Evolutionary conservation across 768 basidiomycete species (phyloP), one percentile per base, ranked within the genome.

Genomic region (Podaxis sp.): DNA sequence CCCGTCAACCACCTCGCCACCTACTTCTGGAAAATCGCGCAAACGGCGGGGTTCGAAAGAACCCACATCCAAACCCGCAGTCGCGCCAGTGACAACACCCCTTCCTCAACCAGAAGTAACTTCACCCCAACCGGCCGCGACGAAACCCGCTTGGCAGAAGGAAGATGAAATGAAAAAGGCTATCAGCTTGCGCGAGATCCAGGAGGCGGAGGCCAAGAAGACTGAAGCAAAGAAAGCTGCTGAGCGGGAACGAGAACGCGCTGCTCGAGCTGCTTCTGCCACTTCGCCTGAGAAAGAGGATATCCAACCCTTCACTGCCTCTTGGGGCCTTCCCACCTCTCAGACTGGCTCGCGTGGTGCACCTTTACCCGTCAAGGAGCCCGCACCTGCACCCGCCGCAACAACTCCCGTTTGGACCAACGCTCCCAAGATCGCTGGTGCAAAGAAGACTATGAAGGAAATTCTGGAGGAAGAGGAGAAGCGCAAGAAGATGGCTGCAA

Each of bases 381-480:
- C 68, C 4, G 65, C 73, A 17, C 69, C 84, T 36, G 61, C 74
- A 30, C 68, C 67, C 7, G 48, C 71, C 33, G 66, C 67, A 30
- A 64, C 68, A 22, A 60, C 76, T 15, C 69, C 86, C 15, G 93
- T 92, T 19, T 96, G 95, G 93, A 90, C 88, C 9, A 86, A 82
- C 68, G 76, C 83, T 15, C 76, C 75, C 26, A 88, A 87, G 70
- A 74, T 82, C 6, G 77, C 77, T 9, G 72, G 79, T 2, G 72
- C 82, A 6, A 96, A 94, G 81, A 97, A 95, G 82, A 92, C 93
- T 1, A 89, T 99, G 89, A 98, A 96, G 79, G 95, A 99, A 79
- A 99, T 99, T 44, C 93, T 96, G 71, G 96, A 99, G 75, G 97
- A 99, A 69, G 97, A 99, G 71, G 94, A 96, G 75, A 84, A 79